A percentile compares a stretch with the other conserved stretches of the same genome.
phyloP scores from a whole-genome alignment of 1,139 yeast genomes.

The Zygosaccharomyces sapae region DNA sequence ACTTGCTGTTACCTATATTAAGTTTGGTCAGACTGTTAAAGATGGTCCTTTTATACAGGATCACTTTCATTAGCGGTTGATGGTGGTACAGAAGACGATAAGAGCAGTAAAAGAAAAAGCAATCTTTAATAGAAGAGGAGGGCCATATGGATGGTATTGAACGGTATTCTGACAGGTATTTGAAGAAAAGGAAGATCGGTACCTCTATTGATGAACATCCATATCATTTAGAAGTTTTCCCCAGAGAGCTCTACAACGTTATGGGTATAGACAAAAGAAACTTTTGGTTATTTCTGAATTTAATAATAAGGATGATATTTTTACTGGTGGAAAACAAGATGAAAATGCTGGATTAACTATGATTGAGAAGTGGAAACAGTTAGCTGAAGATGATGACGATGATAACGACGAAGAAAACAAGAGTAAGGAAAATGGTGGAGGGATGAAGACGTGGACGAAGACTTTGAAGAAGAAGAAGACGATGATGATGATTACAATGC shows the following conservation, averaged over 20 bases:
- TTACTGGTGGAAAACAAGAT: slow-evolving; percentile 36
- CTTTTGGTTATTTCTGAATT: slow-evolving; percentile 50
- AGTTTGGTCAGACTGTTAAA: slow-evolving; percentile 52
- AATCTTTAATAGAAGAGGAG: slow-evolving; percentile 35
- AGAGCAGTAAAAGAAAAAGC: slow-evolving; percentile 11
- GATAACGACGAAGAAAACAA: slow-evolving; percentile 52
- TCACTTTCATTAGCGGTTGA: slow-evolving; percentile 37
- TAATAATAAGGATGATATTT: slow-evolving; percentile 44
- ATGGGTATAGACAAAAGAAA: slow-evolving; percentile 64
- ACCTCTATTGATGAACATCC: slow-evolving; percentile 82
- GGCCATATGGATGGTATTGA: slow-evolving; percentile 58
- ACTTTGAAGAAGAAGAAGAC: slow-evolving; percentile 75
- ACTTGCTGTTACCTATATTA: slow-evolving; percentile 62
- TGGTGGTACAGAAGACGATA: slow-evolving; percentile 14
- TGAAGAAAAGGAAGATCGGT: slow-evolving; percentile 70
- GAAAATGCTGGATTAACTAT: slow-evolving; percentile 42
- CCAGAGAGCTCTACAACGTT: slow-evolving; percentile 69
- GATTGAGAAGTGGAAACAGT: slow-evolving; percentile 55
- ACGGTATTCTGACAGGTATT: slow-evolving; percentile 69
- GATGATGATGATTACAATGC: slow-evolving; percentile 75
- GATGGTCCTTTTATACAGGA: slow-evolving; percentile 83
- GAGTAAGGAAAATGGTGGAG: slow-evolving; percentile 45
- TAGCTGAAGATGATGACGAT: slow-evolving; percentile 57
- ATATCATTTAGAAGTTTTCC: slow-evolving; percentile 65
- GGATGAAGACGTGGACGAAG: slow-evolving; percentile 39